These are phyloP conservation scores for Wickerhamiella cacticola DNA, from an alignment of 805 yeast species.

Conservation along the genomic window DNA sequence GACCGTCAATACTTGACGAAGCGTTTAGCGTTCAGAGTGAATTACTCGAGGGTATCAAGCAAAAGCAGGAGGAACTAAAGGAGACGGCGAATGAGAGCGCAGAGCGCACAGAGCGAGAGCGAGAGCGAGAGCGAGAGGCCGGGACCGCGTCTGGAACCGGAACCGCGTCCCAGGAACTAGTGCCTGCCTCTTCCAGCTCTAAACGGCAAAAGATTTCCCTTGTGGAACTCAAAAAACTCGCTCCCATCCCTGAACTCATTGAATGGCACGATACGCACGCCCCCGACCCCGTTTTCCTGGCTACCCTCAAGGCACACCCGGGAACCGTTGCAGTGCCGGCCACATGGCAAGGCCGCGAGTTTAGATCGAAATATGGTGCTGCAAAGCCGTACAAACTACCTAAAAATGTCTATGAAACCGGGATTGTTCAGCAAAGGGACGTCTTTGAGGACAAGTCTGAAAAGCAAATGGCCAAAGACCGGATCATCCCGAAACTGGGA, in stretches of 20 bases:
- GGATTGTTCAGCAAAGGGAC: slow-evolving; percentile 76
- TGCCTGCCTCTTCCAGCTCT: not conserved
- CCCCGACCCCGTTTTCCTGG: slow-evolving; percentile 55
- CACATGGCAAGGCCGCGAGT: slow-evolving; percentile 76
- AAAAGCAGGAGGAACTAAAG: not conserved
- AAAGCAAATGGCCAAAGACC: slow-evolving; percentile 63
- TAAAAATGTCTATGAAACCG: slow-evolving; percentile 63
- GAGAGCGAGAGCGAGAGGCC: not conserved
- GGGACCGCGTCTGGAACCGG: not conserved
- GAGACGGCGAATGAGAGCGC: not conserved
- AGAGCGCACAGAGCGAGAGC: not conserved
- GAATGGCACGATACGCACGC: slow-evolving; percentile 88
- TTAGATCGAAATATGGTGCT: slow-evolving; percentile 40
- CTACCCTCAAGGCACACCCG: slow-evolving; percentile 49
- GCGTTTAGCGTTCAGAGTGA: slow-evolving; percentile 2
- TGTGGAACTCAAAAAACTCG: slow-evolving; percentile 50
- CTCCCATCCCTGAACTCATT: slow-evolving; percentile 55
- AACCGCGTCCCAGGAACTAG: not conserved
- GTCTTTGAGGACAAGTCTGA: slow-evolving; percentile 34
- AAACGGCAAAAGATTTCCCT: slow-evolving; percentile 33
- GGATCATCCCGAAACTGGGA: slow-evolving; percentile 84
- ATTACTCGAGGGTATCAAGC: slow-evolving; percentile 3
- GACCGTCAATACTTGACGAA: not conserved
- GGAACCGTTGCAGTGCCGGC: slow-evolving; percentile 66
- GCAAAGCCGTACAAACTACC: slow-evolving; percentile 66